Evolutionary conservation across 2,329 filamentous ascomycete genomes (phyloP).

Genomic region (Zymoseptoria pseudotritici): DNA sequence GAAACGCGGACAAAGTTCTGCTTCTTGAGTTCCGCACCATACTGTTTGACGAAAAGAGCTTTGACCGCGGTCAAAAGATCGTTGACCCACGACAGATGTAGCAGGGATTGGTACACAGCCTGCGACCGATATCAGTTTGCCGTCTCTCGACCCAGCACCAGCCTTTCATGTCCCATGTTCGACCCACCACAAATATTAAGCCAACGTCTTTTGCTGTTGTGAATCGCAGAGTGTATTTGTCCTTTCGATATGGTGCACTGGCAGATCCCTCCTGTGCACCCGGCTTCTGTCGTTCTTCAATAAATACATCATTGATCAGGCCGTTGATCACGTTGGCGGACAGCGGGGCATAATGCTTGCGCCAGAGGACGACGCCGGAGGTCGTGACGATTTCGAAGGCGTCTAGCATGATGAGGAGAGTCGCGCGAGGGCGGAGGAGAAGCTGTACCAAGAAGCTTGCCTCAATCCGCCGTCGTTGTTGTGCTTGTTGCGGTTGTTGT

Average conservation of each 20-base stretch:
- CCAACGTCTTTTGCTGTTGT: conserved; percentile 86
- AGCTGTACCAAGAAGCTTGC: neutral
- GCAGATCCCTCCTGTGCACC: conserved; percentile 50
- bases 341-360: conserved; percentile 72
- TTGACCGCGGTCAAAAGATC: conserved; percentile 92
- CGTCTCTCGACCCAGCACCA: neutral
- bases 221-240: conserved; percentile 94
- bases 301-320: conserved; percentile 94
- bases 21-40: conserved; percentile 78
- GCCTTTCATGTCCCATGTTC: conserved; percentile 1
- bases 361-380: conserved; percentile 95
- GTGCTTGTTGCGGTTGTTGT: neutral
- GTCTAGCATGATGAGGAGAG: conserved; percentile 66
- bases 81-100: conserved; percentile 95
- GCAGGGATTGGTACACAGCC: conserved; percentile 93
- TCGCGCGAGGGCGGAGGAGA: neutral
- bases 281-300: conserved; percentile 74
- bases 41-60: conserved; percentile 83
- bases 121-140: conserved; percentile 34
- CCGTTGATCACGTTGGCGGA: conserved; percentile 81
- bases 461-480: neutral
- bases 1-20: conserved; percentile 70
- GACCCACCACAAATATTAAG: conserved; percentile 84
- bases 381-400: conserved; percentile 95
- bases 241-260: conserved; percentile 73